These are phyloP conservation scores for Amphirosellinia nigrospora DNA, from an alignment of 495 filamentous ascomycete species.

Conservation along the genomic window DNA sequence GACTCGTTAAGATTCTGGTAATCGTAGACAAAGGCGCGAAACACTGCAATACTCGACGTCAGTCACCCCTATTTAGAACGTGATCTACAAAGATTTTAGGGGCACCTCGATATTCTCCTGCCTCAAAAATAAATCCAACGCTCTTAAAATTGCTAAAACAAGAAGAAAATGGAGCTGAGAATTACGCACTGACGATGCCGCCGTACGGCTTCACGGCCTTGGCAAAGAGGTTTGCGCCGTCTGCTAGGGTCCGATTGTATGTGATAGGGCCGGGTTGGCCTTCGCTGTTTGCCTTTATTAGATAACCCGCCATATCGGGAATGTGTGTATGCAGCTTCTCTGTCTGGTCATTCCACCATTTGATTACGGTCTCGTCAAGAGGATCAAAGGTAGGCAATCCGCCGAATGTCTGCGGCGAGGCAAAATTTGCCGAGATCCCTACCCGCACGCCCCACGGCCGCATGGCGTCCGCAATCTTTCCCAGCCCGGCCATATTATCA, in stretches of 20 bases:
- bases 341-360: constrained; percentile 67
- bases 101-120: too few relatives aligned
- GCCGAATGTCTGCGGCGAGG: constrained; percentile 63
- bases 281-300: constrained; percentile 77
- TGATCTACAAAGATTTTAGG: too few relatives aligned
- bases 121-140: too few relatives aligned
- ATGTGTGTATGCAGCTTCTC: constrained; percentile 63
- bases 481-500: constrained; percentile 65
- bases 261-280: constrained; percentile 73
- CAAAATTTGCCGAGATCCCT: constrained; percentile 72
- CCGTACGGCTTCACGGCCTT: constrained; percentile 63
- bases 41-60: too few relatives aligned
- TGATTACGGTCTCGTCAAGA: constrained; percentile 61
- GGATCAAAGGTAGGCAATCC: constrained; percentile 69
- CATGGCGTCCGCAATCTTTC: constrained; percentile 66
- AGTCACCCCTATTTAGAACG: too few relatives aligned
- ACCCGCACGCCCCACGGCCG: constrained; percentile 71
- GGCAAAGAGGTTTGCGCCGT: constrained; percentile 75
- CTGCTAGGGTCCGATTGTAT: constrained; percentile 71
- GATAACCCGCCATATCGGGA: constrained; percentile 72
- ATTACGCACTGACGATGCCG: constrained; percentile 71
- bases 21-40: constrained; percentile 77
- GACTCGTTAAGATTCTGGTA: constrained; percentile 55
- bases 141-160: too few relatives aligned
- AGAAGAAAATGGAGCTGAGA: too few relatives aligned